Evolutionary conservation across 208 protist genomes (phyloP), one percentile per base, ranked within the genome.

Genomic region (Leishmania tarentolae): DNA sequence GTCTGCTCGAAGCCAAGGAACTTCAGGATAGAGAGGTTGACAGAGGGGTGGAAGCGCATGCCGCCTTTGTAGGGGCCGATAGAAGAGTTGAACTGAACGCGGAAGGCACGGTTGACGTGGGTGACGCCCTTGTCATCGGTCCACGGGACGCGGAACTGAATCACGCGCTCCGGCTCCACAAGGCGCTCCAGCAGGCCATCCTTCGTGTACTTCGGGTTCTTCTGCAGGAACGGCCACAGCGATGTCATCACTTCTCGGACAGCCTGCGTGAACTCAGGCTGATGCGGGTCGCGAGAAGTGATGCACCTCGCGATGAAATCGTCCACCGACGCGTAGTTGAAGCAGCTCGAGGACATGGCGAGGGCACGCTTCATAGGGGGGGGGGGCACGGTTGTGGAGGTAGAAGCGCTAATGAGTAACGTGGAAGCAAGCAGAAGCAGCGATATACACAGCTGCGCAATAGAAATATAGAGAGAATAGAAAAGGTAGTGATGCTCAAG

Each of bases 1-100:
- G 89, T 98, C 88, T 99, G 97, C 86, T 99, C 97, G 84, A 99
- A 99, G 75, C 95, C 98, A n/a, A 99, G 88, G 82, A 99, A 99
- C 86, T 98, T 98, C 24, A 98, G 84, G 56, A 98, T 96, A 61
- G 87, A 94, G 31, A 98, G 84, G 83, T 97, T 97, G n/a, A 98
- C 95, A 5, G 88, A 88, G 28, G 91, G 93, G 78, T 96, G 92
- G 75, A 96, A 94, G 56, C 91, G 84, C 84, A 94, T 94, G 84
- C 92, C 98, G 73, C 98, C 98, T 86, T 99, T 99, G 92, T 98
- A 99, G 47, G 98, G 98, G 31, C 98, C 98, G 75, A 98, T 91
- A 63, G 96, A 84, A 21, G 85, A 92, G 93, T 98, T 99, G 83
- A 98, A 99, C 86, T 99, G 95, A 37, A 98, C 95, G 80, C 98